Evolutionary conservation across 257 asterid species (phyloP).

Genomic region (Parsonsia alboflavescens): DNA sequence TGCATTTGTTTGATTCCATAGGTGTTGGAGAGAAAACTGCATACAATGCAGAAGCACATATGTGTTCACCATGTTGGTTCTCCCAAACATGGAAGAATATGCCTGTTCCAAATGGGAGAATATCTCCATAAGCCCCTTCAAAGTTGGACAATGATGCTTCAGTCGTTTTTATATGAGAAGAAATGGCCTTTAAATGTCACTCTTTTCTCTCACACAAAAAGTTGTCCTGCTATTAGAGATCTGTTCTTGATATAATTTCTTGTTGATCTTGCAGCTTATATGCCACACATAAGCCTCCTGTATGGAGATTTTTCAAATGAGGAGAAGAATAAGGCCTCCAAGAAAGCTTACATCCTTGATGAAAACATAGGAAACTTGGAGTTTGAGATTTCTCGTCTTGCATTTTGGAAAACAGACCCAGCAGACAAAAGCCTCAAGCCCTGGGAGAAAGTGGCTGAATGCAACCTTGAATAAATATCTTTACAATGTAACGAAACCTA

Average conservation of each 20-base stretch:
- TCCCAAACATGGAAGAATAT: neutral
- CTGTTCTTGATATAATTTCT: conserved; percentile 1
- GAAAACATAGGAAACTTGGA: conserved; percentile 43
- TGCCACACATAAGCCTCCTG: conserved; percentile 94
- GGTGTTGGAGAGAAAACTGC: too few species aligned
- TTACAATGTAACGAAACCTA: neutral
- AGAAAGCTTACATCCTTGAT: conserved; percentile 59
- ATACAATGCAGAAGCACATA: neutral
- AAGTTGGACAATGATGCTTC: neutral
- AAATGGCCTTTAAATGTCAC: neutral
- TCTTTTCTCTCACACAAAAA: neutral
- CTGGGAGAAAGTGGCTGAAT: conserved; percentile 82
- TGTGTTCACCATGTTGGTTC: neutral
- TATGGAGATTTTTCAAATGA: conserved; percentile 70
- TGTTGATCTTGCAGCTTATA: conserved; percentile 52
- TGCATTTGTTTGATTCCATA: too few species aligned
- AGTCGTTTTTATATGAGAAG: neutral
- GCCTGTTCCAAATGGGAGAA: neutral
- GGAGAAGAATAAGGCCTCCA: conserved; percentile 66
- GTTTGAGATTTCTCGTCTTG: conserved; percentile 59
- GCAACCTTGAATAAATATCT: conserved; percentile 25
- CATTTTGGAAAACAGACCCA: conserved; percentile 70
- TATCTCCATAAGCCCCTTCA: neutral
- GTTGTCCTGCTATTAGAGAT: neutral
- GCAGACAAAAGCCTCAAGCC: conserved; percentile 76